Base-by-base conservation (phyloP, 345 rosid species). In the Rhodomyrtus tomentosa region DNA sequence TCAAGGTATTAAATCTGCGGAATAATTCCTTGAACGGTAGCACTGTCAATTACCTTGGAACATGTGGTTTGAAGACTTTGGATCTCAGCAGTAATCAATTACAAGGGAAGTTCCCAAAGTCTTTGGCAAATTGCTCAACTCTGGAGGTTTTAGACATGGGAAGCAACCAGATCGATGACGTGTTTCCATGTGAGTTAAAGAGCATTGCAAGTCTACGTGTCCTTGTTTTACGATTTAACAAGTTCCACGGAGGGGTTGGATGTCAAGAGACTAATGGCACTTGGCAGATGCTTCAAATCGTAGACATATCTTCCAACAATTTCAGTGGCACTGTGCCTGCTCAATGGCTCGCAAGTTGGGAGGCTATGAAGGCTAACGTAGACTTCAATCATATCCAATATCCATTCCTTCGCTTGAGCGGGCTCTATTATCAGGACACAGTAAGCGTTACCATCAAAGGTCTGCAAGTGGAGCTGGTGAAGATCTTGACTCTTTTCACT, bases 141-240 rank as follows among this genome's bases (percentile, higher is more conserved):
- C 10, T 91, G 22, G 92, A 92, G 80, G 90, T 92, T 27, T 83
- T 93, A 53, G 88, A 90, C 76, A 49, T 93, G 0, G 91, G 92
- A 45, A 84, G 85, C 84, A 93, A 90, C 52, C 82, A 53, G 36
- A 81, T 93, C 2, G 80, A 73, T 4, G 93, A 87, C 42, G 50
- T 0, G 1, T 90, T 87, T 73, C 95, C 93, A 7, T 89, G 90
- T 15, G 68, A 76, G 40, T 29, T 91, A 87, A 83, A 85, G 56
- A 80, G 9, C 13, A 42, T 80, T n/a, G 50, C 88, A 8, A 27
- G 22, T 0, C 81, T 92, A 76, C 86, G 74, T 12, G 88, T 89
- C 32, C 91, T 90, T 5, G 86, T 88, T 73, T 62, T 92, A 81
- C 89, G 93, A 27, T 85, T 87, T 6, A 94, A 92, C 83, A 13